Evolutionary conservation across 345 rosid genomes (phyloP).

Genomic region (Populus deltoides): DNA sequence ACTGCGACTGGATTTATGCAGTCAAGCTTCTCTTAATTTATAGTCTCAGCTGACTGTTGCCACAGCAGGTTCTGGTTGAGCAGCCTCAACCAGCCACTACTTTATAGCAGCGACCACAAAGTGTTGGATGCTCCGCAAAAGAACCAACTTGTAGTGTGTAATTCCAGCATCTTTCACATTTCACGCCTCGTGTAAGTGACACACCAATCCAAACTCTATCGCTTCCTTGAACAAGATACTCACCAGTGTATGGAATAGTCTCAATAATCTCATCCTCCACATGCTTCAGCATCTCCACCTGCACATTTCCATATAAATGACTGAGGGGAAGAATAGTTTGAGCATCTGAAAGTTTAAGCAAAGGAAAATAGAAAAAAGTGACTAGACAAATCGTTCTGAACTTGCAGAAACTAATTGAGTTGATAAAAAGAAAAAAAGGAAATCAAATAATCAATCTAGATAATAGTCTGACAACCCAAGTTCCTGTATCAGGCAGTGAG

Average conservation of each 20-base stretch:
- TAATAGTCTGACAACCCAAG: background rate
- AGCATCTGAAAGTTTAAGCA: background rate
- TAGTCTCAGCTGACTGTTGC: conserved; percentile 14
- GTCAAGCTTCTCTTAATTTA: background rate
- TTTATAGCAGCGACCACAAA: conserved; percentile 66
- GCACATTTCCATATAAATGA: conserved; percentile 22
- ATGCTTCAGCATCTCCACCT: conserved; percentile 64
- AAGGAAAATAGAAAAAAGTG: too few species aligned
- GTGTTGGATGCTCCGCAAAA: conserved; percentile 66
- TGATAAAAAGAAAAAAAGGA: background rate
- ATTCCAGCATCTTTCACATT: conserved; percentile 97
- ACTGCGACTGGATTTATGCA: background rate
- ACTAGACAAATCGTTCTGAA: background rate
- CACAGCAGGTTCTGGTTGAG: conserved; percentile 44
- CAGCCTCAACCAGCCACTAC: conserved; percentile 57
- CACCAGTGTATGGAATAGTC: conserved; percentile 50
- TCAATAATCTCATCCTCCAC: conserved; percentile 35
- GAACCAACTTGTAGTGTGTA: conserved; percentile 68
- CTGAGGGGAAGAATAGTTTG: background rate
- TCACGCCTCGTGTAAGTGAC: conserved; percentile 68
- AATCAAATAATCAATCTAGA: background rate
- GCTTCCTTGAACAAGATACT: conserved; percentile 48
- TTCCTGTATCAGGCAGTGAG: background rate
- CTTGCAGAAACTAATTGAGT: background rate
- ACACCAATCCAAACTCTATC: conserved; percentile 79